Evolutionary conservation across 108 stramenopile species (phyloP).

Genomic region (Stephanodiscus triporus): DNA sequence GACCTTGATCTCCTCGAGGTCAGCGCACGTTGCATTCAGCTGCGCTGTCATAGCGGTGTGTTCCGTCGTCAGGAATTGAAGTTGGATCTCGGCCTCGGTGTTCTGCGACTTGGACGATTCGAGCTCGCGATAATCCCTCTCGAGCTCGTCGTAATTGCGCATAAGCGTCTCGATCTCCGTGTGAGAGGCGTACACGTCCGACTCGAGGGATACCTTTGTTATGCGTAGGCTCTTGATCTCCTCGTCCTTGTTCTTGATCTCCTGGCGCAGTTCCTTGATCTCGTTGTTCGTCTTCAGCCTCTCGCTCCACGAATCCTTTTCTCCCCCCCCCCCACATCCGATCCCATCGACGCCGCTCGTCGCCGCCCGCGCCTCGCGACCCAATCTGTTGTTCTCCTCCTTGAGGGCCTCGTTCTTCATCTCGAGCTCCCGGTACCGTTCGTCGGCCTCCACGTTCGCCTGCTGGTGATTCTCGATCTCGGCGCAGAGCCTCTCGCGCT

Average conservation of each 20-base stretch:
- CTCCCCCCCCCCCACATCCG: constrained; percentile 7
- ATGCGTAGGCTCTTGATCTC: constrained; percentile 74
- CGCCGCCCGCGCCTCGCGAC: constrained; percentile 66
- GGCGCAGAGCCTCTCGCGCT: constrained; percentile 60
- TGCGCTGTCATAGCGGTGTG: constrained; percentile 89
- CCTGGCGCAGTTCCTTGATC: constrained; percentile 72
- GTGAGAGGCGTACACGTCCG: constrained; percentile 75
- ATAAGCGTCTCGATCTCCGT: constrained; percentile 65
- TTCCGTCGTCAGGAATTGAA: constrained; percentile 77
- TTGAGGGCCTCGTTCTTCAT: constrained; percentile 63
- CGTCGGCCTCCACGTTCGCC: constrained; percentile 62
- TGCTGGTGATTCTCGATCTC: constrained; percentile 67
- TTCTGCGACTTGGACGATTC: constrained; percentile 71
- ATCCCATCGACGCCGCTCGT: constrained; percentile 39
- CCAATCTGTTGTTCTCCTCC: constrained; percentile 64
- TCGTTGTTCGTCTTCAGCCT: constrained; percentile 75
- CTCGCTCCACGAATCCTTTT: constrained; percentile 65
- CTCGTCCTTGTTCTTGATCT: constrained; percentile 69
- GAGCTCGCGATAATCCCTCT: constrained; percentile 73
- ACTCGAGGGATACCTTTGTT: constrained; percentile 84
- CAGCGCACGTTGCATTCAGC: constrained; percentile 82
- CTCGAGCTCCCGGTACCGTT: constrained; percentile 69
- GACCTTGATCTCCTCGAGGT: constrained; percentile 85
- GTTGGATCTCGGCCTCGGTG: constrained; percentile 87
- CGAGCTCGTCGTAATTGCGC: constrained; percentile 72